phyloP scores from a whole-genome alignment of 1,139 yeast species.

The Suhomyces atakaporum region DNA sequence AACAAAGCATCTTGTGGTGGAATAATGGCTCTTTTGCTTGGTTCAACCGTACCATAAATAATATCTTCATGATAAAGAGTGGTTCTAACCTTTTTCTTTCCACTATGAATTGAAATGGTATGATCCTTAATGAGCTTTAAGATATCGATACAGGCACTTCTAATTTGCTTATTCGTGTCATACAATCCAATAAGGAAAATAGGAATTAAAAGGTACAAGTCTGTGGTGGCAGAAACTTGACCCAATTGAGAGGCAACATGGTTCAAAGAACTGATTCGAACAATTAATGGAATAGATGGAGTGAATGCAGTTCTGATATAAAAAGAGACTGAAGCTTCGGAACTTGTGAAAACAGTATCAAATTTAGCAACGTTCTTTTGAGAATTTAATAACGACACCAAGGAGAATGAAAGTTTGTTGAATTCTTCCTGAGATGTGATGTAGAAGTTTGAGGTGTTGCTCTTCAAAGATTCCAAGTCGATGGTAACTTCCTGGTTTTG shows the following conservation, averaged over 20 bases:
- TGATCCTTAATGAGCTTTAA: conserved; percentile 24
- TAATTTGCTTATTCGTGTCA: conserved; percentile 31
- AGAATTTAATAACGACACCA: conserved; percentile 32
- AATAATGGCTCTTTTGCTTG: conserved; percentile 52
- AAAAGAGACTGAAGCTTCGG: conserved; percentile 53
- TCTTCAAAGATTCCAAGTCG: conserved; percentile 23
- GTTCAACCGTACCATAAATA: conserved; percentile 41
- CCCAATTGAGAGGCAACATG: conserved; percentile 38
- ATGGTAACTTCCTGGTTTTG: conserved; percentile 15
- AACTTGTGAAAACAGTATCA: conserved; percentile 25
- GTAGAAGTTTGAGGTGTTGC: conserved; percentile 40
- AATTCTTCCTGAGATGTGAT: conserved; percentile 43
- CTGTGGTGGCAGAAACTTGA: conserved; percentile 27
- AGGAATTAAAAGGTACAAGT: conserved; percentile 41
- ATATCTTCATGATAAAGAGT: conserved; percentile 41
- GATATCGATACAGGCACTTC: conserved; percentile 29
- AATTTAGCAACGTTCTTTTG: conserved; percentile 23
- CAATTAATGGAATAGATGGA: conserved; percentile 56
- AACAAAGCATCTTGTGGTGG: conserved; percentile 63
- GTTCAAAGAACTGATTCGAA: conserved; percentile 51
- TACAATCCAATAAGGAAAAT: conserved; percentile 37
- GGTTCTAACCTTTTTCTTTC: conserved; percentile 26
- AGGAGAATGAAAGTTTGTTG: conserved; percentile 35
- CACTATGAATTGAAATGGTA: conserved; percentile 21
- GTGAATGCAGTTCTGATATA: conserved; percentile 58